Percentiles rank a stretch among this genome's conserved stretches.
Conservation (phyloP, 208 protist species). For the Leishmania lainsoni region DNA sequence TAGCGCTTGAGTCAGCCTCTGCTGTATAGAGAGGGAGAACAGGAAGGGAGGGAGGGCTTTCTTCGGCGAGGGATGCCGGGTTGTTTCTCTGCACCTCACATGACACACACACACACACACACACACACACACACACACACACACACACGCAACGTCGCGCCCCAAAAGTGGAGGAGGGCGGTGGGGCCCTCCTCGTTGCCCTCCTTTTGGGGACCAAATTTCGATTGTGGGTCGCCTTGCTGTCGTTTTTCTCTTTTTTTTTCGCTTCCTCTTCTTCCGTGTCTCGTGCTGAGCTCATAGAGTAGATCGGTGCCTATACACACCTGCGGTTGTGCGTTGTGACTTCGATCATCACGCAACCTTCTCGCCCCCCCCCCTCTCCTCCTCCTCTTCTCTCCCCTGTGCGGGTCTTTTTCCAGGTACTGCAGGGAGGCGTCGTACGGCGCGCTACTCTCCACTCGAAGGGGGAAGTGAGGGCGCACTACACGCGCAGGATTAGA, state of each 20-base stretch:
- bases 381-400: not conserved
- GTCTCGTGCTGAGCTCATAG: not conserved
- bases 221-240: not conserved
- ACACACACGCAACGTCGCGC: not conserved
- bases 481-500: not conserved
- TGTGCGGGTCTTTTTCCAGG: not conserved
- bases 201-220: not conserved
- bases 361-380: not conserved
- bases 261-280: not conserved
- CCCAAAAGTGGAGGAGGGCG: no score
- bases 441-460: not conserved
- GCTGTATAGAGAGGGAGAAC: not conserved
- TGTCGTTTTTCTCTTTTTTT: slow-evolving; percentile 19
- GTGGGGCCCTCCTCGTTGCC: not conserved
- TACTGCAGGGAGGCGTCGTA: not conserved
- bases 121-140: not conserved
- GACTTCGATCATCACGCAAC: not conserved
- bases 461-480: not conserved
- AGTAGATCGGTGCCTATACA: not conserved
- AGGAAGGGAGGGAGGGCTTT: not conserved
- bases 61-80: not conserved
- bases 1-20: not conserved
- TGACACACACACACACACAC: not conserved
- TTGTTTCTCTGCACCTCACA: not conserved
- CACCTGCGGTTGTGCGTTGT: not conserved